Evolutionary conservation across 805 yeast species (phyloP).

Genomic region (Grigorovia jiainica): DNA sequence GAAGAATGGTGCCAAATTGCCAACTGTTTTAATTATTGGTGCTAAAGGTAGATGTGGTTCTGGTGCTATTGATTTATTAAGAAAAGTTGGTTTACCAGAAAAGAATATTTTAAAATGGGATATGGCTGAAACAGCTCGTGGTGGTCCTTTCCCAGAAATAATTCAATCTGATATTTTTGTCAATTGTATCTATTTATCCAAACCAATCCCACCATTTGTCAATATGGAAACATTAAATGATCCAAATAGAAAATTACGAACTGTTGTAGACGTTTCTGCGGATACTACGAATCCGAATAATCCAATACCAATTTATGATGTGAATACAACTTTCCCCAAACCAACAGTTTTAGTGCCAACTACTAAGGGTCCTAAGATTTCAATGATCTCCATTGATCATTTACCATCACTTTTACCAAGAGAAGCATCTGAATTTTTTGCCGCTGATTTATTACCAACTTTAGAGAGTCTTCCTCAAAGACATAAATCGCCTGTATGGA

Average conservation of each 20-base stretch:
- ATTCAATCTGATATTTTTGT: slow-evolving; percentile 79
- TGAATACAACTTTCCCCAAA: slow-evolving; percentile 81
- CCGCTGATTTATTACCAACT: slow-evolving; percentile 84
- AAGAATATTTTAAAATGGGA: slow-evolving; percentile 87
- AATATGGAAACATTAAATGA: slow-evolving; percentile 57
- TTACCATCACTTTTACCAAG: slow-evolving; percentile 92
- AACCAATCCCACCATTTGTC: slow-evolving; percentile 89
- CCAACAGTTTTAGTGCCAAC: slow-evolving; percentile 86
- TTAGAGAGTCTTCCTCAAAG: slow-evolving; percentile 77
- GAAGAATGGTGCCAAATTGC: slow-evolving; percentile 53
- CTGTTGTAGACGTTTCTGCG: slow-evolving; percentile 95
- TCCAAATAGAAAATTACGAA: slow-evolving; percentile 66
- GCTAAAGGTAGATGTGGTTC: slow-evolving; percentile 98
- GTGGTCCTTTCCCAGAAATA: slow-evolving; percentile 95
- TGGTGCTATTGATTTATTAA: slow-evolving; percentile 83
- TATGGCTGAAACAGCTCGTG: slow-evolving; percentile 89
- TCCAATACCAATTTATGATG: slow-evolving; percentile 88
- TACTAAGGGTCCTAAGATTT: slow-evolving; percentile 70
- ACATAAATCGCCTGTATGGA: slow-evolving; percentile 82
- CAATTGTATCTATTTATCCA: slow-evolving; percentile 90
- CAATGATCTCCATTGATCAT: slow-evolving; percentile 93
- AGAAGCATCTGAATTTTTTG: slow-evolving; percentile 90
- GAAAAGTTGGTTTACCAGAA: slow-evolving; percentile 80
- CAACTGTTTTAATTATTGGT: slow-evolving; percentile 84
- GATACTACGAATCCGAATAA: slow-evolving; percentile 98